Evolutionary conservation across 306 rosid species (phyloP).

Genomic region (Crotalaria pallida): DNA sequence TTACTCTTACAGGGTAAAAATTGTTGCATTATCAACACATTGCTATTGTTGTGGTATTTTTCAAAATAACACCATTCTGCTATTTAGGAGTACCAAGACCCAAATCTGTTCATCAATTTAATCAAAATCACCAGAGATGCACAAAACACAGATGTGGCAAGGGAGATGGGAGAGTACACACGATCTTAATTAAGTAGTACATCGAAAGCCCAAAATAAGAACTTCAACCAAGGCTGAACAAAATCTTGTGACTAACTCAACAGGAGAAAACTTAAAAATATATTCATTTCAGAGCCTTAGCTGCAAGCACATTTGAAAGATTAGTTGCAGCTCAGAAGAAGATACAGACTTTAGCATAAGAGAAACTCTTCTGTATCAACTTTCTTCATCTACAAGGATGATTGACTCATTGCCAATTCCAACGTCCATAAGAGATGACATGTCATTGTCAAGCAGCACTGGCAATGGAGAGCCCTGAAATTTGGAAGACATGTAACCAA

Average conservation of each 20-base stretch:
- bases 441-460: constrained; percentile 61
- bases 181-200: background rate
- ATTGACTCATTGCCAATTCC: constrained; percentile 66
- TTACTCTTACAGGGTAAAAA: background rate
- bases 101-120: background rate
- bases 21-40: background rate
- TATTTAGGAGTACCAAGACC: background rate
- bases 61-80: background rate
- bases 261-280: too few relatives aligned
- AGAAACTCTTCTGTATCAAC: constrained; percentile 27
- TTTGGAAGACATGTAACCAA: constrained; percentile 6
- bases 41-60: background rate
- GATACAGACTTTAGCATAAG: constrained; percentile 8
- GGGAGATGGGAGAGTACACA: background rate
- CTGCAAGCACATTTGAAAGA: background rate
- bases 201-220: background rate
- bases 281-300: background rate
- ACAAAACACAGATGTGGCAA: background rate
- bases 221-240: background rate
- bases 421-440: constrained; percentile 59
- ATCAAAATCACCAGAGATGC: background rate
- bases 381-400: constrained; percentile 77
- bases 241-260: background rate
- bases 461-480: constrained; percentile 86
- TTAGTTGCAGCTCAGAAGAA: background rate